Evolutionary conservation across 2,329 filamentous ascomycete genomes (phyloP), one percentile per base, ranked within the genome.

Genomic region (Whalleya microplaca): DNA sequence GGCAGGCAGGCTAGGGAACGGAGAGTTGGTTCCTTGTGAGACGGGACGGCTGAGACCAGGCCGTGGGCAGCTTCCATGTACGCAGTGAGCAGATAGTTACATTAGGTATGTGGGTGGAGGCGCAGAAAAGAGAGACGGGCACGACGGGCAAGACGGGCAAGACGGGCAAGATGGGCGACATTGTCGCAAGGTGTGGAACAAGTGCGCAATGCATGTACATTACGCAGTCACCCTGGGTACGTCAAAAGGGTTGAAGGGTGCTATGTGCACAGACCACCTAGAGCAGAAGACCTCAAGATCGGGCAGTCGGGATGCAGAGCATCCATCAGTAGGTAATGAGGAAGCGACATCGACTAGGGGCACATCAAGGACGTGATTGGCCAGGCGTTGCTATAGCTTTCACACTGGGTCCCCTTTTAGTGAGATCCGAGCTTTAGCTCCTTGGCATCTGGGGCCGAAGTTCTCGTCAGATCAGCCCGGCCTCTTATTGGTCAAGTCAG

Each of bases 371-470:
- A 23, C 43, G 9, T 56, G 49, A 64, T 64, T 64, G 62, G 62
- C 18, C 16, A 14, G 29, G 43, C 21, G 46, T 45, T 55, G 45
- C 52, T 54, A 57, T 45, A 46, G 46, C 49, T 55, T 37, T 49
- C 51, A 51, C 54, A 41, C 49, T 51, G 48, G 55, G 49, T 48
- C 32, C 14, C 32, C 32, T 37, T 37, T 37, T 12, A 37, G 32
- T 37, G 32, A 37, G 32, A 37, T 37, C 53, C 51, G 54, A 47
- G 51, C 20, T 52, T n/a, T 58, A 53, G 57, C 41, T 37, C 21
- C 59, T 62, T 62, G 59, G 59, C 59, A 57, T 54, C 57, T 59
- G 59, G 59, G 56, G 53, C 56, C 53, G 51, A 57, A 57, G 53
- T 48, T 57, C 49, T 58, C 32, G 32, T 37, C 53, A 57, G 27